Percentiles rank a stretch among this genome's conserved stretches.
Conservation (phyloP, 257 asterid genomes). For the Solanum etuberosum region DNA sequence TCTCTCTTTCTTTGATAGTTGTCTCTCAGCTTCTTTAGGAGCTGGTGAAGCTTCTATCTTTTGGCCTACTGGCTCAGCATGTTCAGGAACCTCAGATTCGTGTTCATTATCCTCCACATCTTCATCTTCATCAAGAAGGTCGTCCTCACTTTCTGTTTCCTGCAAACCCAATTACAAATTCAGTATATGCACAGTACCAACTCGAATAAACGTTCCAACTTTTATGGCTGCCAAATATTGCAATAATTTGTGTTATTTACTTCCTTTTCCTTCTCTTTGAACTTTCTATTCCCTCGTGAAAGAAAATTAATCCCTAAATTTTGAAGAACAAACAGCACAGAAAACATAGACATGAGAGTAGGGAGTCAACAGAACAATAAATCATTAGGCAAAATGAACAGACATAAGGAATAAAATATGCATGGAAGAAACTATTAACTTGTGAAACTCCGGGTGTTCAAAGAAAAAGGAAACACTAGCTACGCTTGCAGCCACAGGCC, state of each 20-base stretch:
- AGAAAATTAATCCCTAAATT: neutral
- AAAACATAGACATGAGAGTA: neutral
- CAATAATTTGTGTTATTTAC: neutral
- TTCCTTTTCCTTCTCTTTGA: neutral
- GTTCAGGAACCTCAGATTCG: slow-evolving; percentile 50
- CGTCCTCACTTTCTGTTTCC: slow-evolving; percentile 43
- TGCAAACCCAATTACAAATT: neutral
- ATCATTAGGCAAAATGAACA: neutral
- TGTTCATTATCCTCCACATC: slow-evolving; percentile 75
- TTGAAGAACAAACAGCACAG: neutral
- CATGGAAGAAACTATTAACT: neutral
- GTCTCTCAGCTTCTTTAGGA: slow-evolving; percentile 77
- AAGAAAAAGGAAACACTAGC: neutral
- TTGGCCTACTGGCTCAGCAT: slow-evolving; percentile 21
- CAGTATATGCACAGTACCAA: neutral
- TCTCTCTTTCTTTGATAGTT: slow-evolving; percentile 87
- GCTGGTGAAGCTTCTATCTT: slow-evolving; percentile 10
- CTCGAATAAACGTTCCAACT: neutral
- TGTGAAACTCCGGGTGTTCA: neutral
- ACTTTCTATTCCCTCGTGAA: neutral
- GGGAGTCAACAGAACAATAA: neutral
- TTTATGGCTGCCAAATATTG: neutral
- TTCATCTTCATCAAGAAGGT: slow-evolving; percentile 32
- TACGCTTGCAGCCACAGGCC: neutral
- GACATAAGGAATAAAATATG: neutral